Evolutionary conservation across 306 rosid species (phyloP).

Genomic region (Dalbergia oliveri): DNA sequence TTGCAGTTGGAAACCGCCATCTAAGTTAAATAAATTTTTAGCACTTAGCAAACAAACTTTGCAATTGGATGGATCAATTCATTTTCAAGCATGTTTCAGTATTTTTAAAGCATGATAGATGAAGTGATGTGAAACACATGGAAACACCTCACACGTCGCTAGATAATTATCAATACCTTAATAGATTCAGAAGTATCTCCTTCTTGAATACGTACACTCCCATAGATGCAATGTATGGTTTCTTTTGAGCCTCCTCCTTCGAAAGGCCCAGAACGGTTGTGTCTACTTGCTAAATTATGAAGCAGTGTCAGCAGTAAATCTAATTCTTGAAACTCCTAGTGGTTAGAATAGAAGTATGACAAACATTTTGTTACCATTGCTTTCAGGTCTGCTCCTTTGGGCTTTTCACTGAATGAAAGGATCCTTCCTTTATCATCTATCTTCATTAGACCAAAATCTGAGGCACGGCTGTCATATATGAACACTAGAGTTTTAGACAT

Average conservation of each 20-base stretch:
- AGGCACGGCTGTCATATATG: slow-evolving; percentile 82
- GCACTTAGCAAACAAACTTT: slow-evolving; percentile 43
- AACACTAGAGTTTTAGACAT: slow-evolving; percentile 39
- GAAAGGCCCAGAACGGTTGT: slow-evolving; percentile 93
- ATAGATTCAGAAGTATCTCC: slow-evolving; percentile 90
- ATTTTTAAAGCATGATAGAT: slow-evolving; percentile 52
- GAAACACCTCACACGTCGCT: slow-evolving; percentile 17
- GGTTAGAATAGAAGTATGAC: slow-evolving; percentile 12
- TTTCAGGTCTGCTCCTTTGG: slow-evolving; percentile 79
- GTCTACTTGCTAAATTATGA: slow-evolving; percentile 73
- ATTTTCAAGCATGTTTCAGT: slow-evolving; percentile 32
- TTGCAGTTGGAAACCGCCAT: slow-evolving; percentile 98
- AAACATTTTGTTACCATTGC: slow-evolving; percentile 71
- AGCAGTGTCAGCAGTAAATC: slow-evolving; percentile 45
- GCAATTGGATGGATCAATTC: slow-evolving; percentile 16
- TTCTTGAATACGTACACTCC: slow-evolving; percentile 98
- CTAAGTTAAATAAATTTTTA: slow-evolving; percentile 57
- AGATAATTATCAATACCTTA: slow-evolving; percentile 62
- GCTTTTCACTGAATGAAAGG: slow-evolving; percentile 86
- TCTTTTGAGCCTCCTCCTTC: slow-evolving; percentile 77
- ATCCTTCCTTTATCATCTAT: slow-evolving; percentile 79
- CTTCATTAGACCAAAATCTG: slow-evolving; percentile 99
- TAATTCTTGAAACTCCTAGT: slow-evolving; percentile 34
- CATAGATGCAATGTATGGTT: slow-evolving; percentile 98
- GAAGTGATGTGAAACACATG: slow-evolving; percentile 13